phyloP scores from a whole-genome alignment of 2,329 filamentous ascomycete genomes.

The Fusarium algeriense region DNA sequence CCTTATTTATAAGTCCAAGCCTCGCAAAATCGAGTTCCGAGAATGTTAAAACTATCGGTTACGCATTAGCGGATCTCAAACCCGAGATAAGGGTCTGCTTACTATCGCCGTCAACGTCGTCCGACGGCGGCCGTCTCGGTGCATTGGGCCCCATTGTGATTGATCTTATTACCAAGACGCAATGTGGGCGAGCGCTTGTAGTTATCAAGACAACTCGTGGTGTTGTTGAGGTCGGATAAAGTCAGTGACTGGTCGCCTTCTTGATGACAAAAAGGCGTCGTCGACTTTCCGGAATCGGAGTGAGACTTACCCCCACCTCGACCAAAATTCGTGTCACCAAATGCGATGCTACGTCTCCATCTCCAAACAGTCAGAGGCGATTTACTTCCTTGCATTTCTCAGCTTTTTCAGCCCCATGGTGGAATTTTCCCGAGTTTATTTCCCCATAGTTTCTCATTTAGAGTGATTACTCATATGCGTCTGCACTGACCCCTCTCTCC shows the following conservation, averaged over 20 bases:
- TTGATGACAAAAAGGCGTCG: slow-evolving; percentile 1
- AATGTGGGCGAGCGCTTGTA: too few relatives aligned
- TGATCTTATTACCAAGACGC: background rate
- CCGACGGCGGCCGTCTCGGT: background rate
- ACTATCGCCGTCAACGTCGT: slow-evolving; percentile 33
- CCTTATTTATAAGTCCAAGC: slow-evolving; percentile 9
- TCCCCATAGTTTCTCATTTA: background rate
- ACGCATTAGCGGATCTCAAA: slow-evolving; percentile 3
- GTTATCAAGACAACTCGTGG: background rate
- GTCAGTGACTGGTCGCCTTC: slow-evolving; percentile 5
- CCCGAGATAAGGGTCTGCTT: background rate
- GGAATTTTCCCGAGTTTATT: background rate
- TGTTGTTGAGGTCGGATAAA: background rate
- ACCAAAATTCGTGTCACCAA: background rate
- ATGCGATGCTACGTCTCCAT: background rate
- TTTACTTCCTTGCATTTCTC: background rate
- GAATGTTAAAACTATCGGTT: slow-evolving; percentile 27
- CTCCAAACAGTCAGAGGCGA: background rate
- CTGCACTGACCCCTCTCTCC: background rate
- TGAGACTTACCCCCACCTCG: slow-evolving; percentile 17
- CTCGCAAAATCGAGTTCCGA: slow-evolving; percentile 36
- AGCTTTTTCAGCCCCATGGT: background rate
- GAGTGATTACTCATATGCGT: background rate
- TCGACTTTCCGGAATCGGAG: slow-evolving; percentile 34
- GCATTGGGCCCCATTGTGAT: background rate